phyloP scores from a whole-genome alignment of 1,284 basidiomycete species.

The Malassezia nana region DNA sequence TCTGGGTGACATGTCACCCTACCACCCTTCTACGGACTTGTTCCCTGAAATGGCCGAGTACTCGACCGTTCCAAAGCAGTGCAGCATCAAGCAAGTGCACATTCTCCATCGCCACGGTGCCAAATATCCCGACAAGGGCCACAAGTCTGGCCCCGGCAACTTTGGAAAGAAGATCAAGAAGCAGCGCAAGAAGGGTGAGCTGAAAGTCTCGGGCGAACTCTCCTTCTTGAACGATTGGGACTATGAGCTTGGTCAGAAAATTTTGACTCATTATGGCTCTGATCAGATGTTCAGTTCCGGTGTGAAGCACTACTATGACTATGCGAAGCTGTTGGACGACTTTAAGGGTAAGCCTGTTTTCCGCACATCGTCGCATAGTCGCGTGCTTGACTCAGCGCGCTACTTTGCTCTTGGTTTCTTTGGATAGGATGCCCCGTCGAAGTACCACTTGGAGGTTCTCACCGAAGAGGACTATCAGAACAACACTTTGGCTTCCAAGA shows the following conservation, averaged over 20 bases:
- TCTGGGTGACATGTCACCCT: constrained; percentile 18
- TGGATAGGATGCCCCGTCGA: constrained; percentile 23
- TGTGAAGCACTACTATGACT: constrained; percentile 38
- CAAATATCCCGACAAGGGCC: constrained; percentile 6
- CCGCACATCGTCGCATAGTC: constrained; percentile 52
- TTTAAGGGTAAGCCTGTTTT: constrained; percentile 32
- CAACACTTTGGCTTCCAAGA: constrained; percentile 66
- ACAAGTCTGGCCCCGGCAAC: constrained; percentile 1
- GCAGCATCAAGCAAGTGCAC: constrained; percentile 6
- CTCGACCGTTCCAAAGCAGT: constrained; percentile 4
- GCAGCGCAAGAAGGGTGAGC: neutral
- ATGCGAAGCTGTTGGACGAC: constrained; percentile 35
- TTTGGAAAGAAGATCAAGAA: constrained; percentile 4
- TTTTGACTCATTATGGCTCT: constrained; percentile 68
- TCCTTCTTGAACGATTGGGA: constrained; percentile 63
- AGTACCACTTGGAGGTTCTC: constrained; percentile 37
- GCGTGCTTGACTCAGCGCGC: constrained; percentile 78
- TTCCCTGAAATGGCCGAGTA: constrained; percentile 4
- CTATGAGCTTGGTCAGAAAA: constrained; percentile 56
- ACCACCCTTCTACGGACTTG: neutral
- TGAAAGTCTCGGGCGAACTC: constrained; percentile 55
- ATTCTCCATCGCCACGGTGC: constrained; percentile 7
- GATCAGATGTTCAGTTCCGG: constrained; percentile 55
- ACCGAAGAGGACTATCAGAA: constrained; percentile 51
- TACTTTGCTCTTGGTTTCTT: constrained; percentile 50